Evolutionary conservation across 768 basidiomycete genomes (phyloP).

Genomic region (Fomitopsis pulvina): DNA sequence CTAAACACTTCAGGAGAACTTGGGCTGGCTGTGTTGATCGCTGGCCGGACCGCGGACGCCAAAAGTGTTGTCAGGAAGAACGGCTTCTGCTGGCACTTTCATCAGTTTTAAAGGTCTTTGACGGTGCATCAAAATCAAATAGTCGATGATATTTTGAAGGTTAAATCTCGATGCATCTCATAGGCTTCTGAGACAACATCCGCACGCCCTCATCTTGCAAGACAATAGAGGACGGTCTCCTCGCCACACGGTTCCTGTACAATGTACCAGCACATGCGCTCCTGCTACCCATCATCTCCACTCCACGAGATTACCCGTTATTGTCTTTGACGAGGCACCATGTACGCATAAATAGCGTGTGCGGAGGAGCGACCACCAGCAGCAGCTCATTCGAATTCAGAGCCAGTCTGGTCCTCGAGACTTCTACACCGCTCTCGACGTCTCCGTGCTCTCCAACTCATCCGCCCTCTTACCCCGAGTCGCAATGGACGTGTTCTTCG

Average conservation of each 20-base stretch:
- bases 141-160: not conserved
- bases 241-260: not conserved
- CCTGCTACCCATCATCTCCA: not conserved
- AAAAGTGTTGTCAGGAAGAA: too few relatives aligned
- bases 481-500: slow-evolving; percentile 16
- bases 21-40: too few relatives aligned
- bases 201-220: not conserved
- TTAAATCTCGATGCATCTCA: not conserved
- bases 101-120: too few relatives aligned
- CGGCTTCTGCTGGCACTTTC: too few relatives aligned
- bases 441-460: not conserved
- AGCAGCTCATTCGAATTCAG: not conserved
- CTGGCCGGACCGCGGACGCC: too few relatives aligned
- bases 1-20: too few relatives aligned
- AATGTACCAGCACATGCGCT: not conserved
- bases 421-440: not conserved
- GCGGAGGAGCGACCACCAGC: not conserved
- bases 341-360: not conserved
- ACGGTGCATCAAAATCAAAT: too few relatives aligned
- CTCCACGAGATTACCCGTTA: not conserved
- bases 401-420: not conserved
- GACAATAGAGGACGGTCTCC: not conserved
- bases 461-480: not conserved
- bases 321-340: not conserved
- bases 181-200: not conserved